Percentiles rank a stretch among this genome's conserved stretches.
phyloP scores from a whole-genome alignment of 1,139 yeast species.

The Hansenula sp. region DNA sequence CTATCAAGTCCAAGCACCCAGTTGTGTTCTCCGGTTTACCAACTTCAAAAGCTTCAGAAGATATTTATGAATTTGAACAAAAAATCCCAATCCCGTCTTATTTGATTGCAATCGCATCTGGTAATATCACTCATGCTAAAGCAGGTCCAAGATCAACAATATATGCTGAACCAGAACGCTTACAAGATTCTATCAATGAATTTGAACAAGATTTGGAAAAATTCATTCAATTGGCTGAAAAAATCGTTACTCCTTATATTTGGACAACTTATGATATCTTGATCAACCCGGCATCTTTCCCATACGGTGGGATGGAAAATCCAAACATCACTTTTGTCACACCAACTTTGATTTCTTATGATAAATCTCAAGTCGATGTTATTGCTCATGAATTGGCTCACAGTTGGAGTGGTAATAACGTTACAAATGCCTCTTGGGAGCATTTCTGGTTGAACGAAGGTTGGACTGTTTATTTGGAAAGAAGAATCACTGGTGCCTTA shows the following conservation, averaged over 20 bases:
- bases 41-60: constrained; percentile 13
- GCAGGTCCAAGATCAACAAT: constrained; percentile 89
- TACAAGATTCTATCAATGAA: constrained; percentile 71
- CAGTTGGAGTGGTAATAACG: constrained; percentile 89
- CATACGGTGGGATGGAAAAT: constrained; percentile 96
- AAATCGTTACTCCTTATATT: constrained; percentile 75
- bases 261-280: constrained; percentile 84
- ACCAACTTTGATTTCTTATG: constrained; percentile 84
- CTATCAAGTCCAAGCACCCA: constrained; percentile 60
- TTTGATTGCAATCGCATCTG: constrained; percentile 81
- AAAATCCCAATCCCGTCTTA: constrained; percentile 85
- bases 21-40: constrained; percentile 67
- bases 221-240: constrained; percentile 78
- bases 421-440: constrained; percentile 88
- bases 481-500: constrained; percentile 73
- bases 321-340: constrained; percentile 91
- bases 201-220: constrained; percentile 77
- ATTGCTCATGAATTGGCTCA: constrained; percentile 92
- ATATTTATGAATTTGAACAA: constrained; percentile 54
- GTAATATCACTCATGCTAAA: constrained; percentile 62
- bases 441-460: constrained; percentile 96
- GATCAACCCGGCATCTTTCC: constrained; percentile 79
- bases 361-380: constrained; percentile 81
- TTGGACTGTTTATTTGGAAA: constrained; percentile 90
- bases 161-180: constrained; percentile 70